Percentiles rank a stretch among this genome's conserved stretches.
These are phyloP conservation scores for Ramaria sp. DNA, from an alignment of 768 basidiomycete genomes.

Conservation along the genomic window DNA sequence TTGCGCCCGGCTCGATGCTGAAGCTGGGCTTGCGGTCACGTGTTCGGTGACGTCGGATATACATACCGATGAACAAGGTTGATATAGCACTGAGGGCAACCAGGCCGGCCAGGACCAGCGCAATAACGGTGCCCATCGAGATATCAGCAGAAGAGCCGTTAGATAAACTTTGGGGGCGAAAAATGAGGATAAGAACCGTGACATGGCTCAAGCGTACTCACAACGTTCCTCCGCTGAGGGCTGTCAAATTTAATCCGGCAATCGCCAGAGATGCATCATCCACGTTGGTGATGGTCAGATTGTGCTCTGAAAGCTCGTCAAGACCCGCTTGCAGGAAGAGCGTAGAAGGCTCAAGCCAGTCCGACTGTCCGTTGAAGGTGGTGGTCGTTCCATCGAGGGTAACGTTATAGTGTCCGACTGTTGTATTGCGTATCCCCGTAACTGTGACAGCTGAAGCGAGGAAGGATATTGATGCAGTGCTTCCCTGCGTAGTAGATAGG, in stretches of 20 bases:
- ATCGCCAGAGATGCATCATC: constrained; percentile 41
- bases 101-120: constrained; percentile 45
- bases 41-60: background rate
- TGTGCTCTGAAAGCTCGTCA: constrained; percentile 37
- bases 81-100: constrained; percentile 31
- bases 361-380: constrained; percentile 32
- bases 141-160: constrained; percentile 17
- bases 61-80: background rate
- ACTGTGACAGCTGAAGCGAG: constrained; percentile 54
- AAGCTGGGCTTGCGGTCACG: too few relatives aligned
- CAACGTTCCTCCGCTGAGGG: constrained; percentile 25
- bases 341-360: constrained; percentile 19
- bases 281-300: constrained; percentile 44
- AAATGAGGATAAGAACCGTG: too few relatives aligned
- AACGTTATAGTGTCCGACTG: constrained; percentile 49
- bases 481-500: background rate
- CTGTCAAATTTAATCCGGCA: constrained; percentile 41
- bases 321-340: constrained; percentile 58
- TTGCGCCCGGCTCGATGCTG: too few relatives aligned
- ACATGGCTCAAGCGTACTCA: constrained; percentile 16
- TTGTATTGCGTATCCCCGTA: constrained; percentile 47
- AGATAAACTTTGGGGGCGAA: too few relatives aligned
- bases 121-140: constrained; percentile 53
- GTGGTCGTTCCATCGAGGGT: constrained; percentile 41
- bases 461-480: constrained; percentile 7